Conservation (phyloP, 495 filamentous ascomycete species). For the Penicillium ucsense region DNA sequence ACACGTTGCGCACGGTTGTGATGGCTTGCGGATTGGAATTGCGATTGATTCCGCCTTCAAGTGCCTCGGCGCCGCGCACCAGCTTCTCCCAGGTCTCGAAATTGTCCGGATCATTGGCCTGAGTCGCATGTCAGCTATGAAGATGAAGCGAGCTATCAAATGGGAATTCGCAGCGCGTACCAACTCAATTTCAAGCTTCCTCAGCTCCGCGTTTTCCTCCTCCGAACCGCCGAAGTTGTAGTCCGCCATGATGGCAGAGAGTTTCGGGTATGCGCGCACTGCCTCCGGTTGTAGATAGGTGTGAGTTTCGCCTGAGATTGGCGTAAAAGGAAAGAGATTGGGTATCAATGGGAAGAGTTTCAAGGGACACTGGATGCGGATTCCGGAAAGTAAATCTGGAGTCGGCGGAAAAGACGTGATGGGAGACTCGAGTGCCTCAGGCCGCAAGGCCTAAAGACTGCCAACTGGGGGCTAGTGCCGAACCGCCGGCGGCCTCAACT, state of each 20-base stretch:
- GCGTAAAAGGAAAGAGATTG: too few relatives aligned
- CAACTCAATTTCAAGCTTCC: slow-evolving; percentile 65
- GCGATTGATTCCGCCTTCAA: slow-evolving; percentile 89
- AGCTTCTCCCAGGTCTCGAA: slow-evolving; percentile 95
- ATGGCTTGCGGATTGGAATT: slow-evolving; percentile 95
- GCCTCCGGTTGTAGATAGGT: background rate
- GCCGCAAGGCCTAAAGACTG: background rate
- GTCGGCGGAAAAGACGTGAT: slow-evolving; percentile 8
- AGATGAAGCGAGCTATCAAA: background rate
- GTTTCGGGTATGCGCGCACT: slow-evolving; percentile 1
- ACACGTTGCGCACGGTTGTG: slow-evolving; percentile 68
- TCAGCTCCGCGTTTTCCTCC: slow-evolving; percentile 78
- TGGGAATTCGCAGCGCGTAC: slow-evolving; percentile 33
- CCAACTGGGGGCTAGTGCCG: slow-evolving; percentile 2
- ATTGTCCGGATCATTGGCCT: slow-evolving; percentile 73
- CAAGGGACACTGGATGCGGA: slow-evolving; percentile 6
- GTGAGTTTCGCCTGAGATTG: too few relatives aligned
- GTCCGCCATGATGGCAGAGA: slow-evolving; percentile 38
- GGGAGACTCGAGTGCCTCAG: slow-evolving; percentile 2
- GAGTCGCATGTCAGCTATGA: slow-evolving; percentile 1
- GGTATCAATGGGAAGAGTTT: slow-evolving; percentile 8
- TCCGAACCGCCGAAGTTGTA: slow-evolving; percentile 67
- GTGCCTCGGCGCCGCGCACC: slow-evolving; percentile 65
- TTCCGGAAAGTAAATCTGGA: slow-evolving; percentile 5
- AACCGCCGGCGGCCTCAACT: slow-evolving; percentile 8